Evolutionary conservation across 768 basidiomycete genomes (phyloP).

Genomic region (Rickenella mellea): DNA sequence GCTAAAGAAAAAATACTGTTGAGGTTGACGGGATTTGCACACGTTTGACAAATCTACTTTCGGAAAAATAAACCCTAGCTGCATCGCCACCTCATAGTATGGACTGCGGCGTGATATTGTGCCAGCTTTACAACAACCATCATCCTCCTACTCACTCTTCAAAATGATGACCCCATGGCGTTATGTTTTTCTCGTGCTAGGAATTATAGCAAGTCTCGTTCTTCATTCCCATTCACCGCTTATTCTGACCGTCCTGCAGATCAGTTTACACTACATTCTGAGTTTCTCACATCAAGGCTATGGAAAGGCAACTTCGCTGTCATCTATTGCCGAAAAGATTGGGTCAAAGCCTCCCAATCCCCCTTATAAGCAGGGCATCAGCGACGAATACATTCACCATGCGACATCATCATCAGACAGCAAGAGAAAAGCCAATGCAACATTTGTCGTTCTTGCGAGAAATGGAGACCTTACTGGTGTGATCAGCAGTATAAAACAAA

Average conservation of each 20-base stretch:
- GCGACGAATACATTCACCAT: conserved; percentile 46
- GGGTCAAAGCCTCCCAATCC: conserved; percentile 18
- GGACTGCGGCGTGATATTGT: too few relatives aligned
- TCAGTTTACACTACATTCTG: conserved; percentile 47
- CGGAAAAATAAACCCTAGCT: too few relatives aligned
- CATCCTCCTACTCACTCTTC: conserved; percentile 1
- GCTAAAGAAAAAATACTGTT: too few relatives aligned
- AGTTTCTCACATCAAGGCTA: conserved; percentile 42
- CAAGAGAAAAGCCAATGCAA: conserved; percentile 70
- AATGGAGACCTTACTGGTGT: conserved; percentile 54
- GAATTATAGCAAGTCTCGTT: conserved; percentile 31
- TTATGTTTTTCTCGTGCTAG: conserved; percentile 39
- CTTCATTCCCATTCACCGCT: neutral
- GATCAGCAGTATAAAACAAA: conserved; percentile 56
- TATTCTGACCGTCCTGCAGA: conserved; percentile 22
- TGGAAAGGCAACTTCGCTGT: conserved; percentile 33
- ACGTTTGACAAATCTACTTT: too few relatives aligned
- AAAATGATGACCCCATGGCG: conserved; percentile 55
- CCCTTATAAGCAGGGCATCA: conserved; percentile 49
- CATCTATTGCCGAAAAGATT: conserved; percentile 24
- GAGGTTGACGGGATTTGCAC: too few relatives aligned
- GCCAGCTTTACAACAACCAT: neutral
- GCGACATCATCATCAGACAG: conserved; percentile 25
- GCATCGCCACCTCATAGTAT: too few relatives aligned
- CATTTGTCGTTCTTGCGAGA: conserved; percentile 64